These are phyloP conservation scores for Cyclotella kingstonii DNA, from an alignment of 108 stramenopile genomes.

Conservation along the genomic window DNA sequence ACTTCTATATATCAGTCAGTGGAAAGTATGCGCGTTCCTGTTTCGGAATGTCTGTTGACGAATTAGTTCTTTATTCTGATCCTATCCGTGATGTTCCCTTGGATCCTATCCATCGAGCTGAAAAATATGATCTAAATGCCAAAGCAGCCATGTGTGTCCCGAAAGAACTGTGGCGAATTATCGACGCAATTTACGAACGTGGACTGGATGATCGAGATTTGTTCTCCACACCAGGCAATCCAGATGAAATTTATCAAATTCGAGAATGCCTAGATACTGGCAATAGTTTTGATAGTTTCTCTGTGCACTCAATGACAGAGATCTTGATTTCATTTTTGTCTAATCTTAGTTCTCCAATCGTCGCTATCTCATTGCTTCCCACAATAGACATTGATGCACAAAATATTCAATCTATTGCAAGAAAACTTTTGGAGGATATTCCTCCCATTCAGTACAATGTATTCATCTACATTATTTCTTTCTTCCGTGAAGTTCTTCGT, in stretches of 20 bases:
- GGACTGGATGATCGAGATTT: slow-evolving; percentile 85
- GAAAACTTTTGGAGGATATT: slow-evolving; percentile 85
- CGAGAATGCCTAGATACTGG: slow-evolving; percentile 91
- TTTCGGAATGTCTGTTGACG: slow-evolving; percentile 90
- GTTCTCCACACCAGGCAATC: slow-evolving; percentile 72
- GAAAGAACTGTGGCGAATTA: slow-evolving; percentile 94
- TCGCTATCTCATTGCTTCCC: slow-evolving; percentile 78
- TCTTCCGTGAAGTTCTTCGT: slow-evolving; percentile 89
- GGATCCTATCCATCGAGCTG: slow-evolving; percentile 76
- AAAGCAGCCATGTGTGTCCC: slow-evolving; percentile 87
- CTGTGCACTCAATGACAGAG: slow-evolving; percentile 81
- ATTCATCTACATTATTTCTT: slow-evolving; percentile 95
- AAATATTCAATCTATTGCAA: slow-evolving; percentile 72
- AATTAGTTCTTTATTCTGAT: slow-evolving; percentile 85
- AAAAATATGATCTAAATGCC: slow-evolving; percentile 57
- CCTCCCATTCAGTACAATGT: slow-evolving; percentile 93
- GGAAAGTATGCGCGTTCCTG: slow-evolving; percentile 87
- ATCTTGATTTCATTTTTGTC: slow-evolving; percentile 74
- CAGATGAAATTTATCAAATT: slow-evolving; percentile 77
- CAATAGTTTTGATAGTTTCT: slow-evolving; percentile 57
- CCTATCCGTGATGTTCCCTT: slow-evolving; percentile 86
- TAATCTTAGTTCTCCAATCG: slow-evolving; percentile 80
- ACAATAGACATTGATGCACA: slow-evolving; percentile 81
- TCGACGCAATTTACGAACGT: slow-evolving; percentile 90
- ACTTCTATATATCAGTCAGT: slow-evolving; percentile 88